Evolutionary conservation across 225 moss, liverwort and hornwort genomes (phyloP).

Genomic region (Physcomitrium patens): DNA sequence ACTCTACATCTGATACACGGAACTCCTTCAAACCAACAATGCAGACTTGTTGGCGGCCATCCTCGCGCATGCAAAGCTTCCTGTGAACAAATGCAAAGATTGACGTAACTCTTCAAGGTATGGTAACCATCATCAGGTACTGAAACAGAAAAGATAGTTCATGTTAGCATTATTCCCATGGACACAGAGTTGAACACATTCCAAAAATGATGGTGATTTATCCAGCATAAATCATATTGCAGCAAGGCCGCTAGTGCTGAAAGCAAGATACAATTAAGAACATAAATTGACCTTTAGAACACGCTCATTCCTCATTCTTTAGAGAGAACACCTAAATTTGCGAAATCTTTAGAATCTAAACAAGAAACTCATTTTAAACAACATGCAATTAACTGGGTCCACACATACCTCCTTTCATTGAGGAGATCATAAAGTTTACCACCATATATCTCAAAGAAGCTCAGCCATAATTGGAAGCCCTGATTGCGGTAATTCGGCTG

Average conservation of each 20-base stretch:
- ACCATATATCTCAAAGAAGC: conserved; percentile 99
- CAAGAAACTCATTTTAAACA: conserved; percentile 44
- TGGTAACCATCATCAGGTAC: conserved; percentile 4
- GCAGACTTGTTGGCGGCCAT: conserved; percentile 99
- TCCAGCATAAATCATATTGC: conserved; percentile 9
- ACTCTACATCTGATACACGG: conserved; percentile 92
- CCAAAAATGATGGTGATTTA: neutral
- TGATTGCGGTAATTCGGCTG: conserved; percentile 82
- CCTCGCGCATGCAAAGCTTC: conserved; percentile 99
- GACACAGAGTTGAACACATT: conserved; percentile 1
- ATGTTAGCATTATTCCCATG: conserved; percentile 5
- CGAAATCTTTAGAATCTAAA: conserved; percentile 25
- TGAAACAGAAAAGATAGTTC: conserved; percentile 4
- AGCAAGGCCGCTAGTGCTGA: neutral
- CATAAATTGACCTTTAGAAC: neutral
- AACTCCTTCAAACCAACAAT: conserved; percentile 98
- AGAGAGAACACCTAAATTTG: conserved; percentile 24
- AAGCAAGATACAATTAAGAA: conserved; percentile 15
- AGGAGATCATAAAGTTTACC: conserved; percentile 99
- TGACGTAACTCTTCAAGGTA: conserved; percentile 2
- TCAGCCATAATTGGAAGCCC: conserved; percentile 97
- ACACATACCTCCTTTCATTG: conserved; percentile 92
- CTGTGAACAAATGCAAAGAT: conserved; percentile 47
- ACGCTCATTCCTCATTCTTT: conserved; percentile 20
- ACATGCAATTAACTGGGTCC: conserved; percentile 43